Conservation (phyloP, 2,329 filamentous ascomycete genomes). For the Phaeosphaeriaceae sp. region DNA sequence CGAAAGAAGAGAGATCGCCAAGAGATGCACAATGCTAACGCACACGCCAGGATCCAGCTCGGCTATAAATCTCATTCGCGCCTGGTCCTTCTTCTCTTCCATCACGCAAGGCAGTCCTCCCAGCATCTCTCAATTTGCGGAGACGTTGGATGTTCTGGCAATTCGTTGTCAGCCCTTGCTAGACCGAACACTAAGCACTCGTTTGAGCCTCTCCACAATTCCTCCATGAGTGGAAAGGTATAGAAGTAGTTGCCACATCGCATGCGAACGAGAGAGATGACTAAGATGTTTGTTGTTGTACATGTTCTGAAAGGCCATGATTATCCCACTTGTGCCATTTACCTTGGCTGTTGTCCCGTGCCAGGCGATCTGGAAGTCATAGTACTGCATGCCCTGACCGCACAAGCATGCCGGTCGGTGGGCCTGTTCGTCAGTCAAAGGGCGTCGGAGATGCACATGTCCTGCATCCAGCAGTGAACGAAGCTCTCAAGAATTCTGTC, state of each 20-base stretch:
- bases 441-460: no score
- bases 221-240: conserved; percentile 41
- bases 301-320: no score
- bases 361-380: neutral
- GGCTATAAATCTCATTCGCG: conserved; percentile 13
- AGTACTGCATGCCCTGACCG: no score
- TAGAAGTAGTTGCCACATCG: conserved; percentile 42
- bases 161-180: conserved; percentile 39
- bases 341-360: neutral
- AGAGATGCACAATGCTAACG: conserved; percentile 14
- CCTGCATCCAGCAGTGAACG: no score
- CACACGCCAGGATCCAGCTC: conserved; percentile 14
- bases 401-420: no score
- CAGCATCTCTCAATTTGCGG: conserved; percentile 35
- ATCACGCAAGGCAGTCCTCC: conserved; percentile 42
- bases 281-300: neutral
- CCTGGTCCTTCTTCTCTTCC: conserved; percentile 14
- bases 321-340: no score
- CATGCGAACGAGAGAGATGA: neutral
- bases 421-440: no score
- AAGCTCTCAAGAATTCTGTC: no score
- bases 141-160: conserved; percentile 44
- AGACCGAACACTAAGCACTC: conserved; percentile 41
- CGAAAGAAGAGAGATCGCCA: conserved; percentile 19
- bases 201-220: conserved; percentile 47